phyloP scores from a whole-genome alignment of 1,284 basidiomycete species.

The Pholiota adiposa region DNA sequence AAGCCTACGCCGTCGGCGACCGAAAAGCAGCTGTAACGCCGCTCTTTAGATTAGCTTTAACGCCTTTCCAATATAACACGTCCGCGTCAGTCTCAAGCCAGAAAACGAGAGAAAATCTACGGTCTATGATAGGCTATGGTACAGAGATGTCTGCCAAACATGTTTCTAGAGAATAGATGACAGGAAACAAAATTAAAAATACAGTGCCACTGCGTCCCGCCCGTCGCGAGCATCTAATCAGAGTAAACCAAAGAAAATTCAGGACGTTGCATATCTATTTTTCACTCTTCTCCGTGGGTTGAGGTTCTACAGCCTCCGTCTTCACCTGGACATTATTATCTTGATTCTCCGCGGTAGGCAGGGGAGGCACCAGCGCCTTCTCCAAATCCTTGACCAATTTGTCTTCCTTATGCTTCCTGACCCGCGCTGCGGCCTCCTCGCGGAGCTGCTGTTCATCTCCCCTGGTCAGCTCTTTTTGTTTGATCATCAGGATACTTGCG shows the following conservation, averaged over 20 bases:
- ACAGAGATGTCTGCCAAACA: not conserved
- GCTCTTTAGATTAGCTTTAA: not conserved
- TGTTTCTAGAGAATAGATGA: not conserved
- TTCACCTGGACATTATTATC: not conserved
- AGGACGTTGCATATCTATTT: not conserved
- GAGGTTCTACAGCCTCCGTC: not conserved
- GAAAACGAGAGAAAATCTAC: not conserved
- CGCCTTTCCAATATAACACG: not conserved
- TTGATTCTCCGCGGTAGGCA: not conserved
- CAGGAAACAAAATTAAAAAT: not conserved
- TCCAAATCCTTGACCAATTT: not conserved
- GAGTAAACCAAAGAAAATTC: not conserved
- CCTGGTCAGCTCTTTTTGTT: slow-evolving; percentile 58
- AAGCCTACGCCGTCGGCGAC: not conserved
- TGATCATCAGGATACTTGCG: slow-evolving; percentile 57
- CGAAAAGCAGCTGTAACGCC: not conserved
- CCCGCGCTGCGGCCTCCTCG: not conserved
- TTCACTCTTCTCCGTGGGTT: not conserved
- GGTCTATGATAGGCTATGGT: not conserved
- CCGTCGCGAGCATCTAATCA: not conserved
- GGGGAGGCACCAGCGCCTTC: not conserved
- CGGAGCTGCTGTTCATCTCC: slow-evolving; percentile 49
- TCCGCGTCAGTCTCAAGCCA: too few relatives aligned
- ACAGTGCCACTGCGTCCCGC: not conserved
- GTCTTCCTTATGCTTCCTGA: not conserved